Percentiles rank a stretch among this genome's conserved stretches.
phyloP scores from a whole-genome alignment of 1,139 yeast genomes.

The Williopsis jadinii region DNA sequence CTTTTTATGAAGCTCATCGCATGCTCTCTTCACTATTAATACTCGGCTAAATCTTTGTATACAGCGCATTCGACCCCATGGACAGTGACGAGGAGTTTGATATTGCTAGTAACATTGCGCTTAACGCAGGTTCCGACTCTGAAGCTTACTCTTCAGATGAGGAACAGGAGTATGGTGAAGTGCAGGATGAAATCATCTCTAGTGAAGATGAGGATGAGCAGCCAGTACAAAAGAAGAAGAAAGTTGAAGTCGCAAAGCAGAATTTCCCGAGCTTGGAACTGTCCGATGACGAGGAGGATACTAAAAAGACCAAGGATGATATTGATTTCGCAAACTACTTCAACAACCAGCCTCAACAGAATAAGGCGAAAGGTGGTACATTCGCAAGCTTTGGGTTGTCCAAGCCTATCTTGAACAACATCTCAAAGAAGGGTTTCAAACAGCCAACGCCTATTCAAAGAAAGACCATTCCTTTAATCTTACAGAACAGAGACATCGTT shows the following conservation, averaged over 20 bases:
- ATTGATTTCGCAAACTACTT: constrained; percentile 40
- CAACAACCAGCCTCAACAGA: constrained; percentile 40
- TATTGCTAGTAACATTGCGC: constrained; percentile 59
- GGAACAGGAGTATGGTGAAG: constrained; percentile 29
- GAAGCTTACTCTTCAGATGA: constrained; percentile 32
- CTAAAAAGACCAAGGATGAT: constrained; percentile 37
- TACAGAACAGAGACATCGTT: constrained; percentile 88
- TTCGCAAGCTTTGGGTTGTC: constrained; percentile 90
- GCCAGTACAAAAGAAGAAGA: constrained; percentile 23
- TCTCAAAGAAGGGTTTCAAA: constrained; percentile 78
- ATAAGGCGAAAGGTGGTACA: constrained; percentile 72
- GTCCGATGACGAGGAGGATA: constrained; percentile 52
- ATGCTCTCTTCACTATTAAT: background rate
- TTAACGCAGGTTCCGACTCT: constrained; percentile 33
- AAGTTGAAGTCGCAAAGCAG: constrained; percentile 20
- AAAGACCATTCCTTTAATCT: constrained; percentile 83
- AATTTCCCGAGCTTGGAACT: constrained; percentile 63
- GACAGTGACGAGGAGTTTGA: constrained; percentile 48
- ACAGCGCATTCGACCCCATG: background rate
- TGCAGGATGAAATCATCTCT: constrained; percentile 54
- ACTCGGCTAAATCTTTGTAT: too few relatives aligned
- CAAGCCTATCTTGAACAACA: constrained; percentile 59
- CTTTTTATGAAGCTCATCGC: constrained; percentile 2
- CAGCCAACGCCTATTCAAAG: constrained; percentile 98
- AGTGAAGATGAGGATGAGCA: constrained; percentile 36